Conservation (phyloP, 2,329 filamentous ascomycete genomes). For the Calonectria multiphialidica region DNA sequence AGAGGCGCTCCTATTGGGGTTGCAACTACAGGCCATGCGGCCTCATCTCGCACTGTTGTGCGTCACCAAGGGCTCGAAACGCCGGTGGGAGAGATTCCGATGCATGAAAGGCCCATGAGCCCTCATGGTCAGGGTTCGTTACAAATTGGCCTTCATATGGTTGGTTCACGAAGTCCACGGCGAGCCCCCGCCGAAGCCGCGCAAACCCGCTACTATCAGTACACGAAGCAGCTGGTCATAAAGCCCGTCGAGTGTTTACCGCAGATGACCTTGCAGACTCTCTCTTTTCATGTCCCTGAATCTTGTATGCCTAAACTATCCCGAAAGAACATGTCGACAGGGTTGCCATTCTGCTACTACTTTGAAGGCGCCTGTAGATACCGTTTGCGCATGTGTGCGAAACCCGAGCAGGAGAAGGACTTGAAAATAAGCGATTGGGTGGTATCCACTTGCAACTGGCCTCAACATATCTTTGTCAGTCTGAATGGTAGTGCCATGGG, state of each 20-base stretch:
- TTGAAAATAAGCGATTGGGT: conserved; percentile 70
- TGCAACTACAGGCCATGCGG: not conserved
- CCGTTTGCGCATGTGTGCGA: conserved; percentile 75
- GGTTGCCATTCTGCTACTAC: conserved; percentile 54
- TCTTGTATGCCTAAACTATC: conserved; percentile 53
- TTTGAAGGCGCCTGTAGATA: conserved; percentile 69
- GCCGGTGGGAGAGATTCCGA: conserved; percentile 27
- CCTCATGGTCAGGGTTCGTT: conserved; percentile 57
- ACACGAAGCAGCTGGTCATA: conserved; percentile 63
- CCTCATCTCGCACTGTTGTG: not conserved
- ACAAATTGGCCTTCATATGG: conserved; percentile 59
- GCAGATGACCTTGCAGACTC: conserved; percentile 52
- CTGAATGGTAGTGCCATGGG: conserved; percentile 73
- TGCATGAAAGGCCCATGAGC: conserved; percentile 55
- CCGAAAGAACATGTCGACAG: conserved; percentile 38
- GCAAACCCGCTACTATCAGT: conserved; percentile 66
- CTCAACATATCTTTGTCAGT: conserved; percentile 74
- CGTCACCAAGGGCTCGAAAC: not conserved
- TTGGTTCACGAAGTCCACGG: conserved; percentile 61
- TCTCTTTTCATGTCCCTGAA: conserved; percentile 60
- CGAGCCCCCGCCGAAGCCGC: conserved; percentile 48
- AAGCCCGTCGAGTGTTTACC: conserved; percentile 56
- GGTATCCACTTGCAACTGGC: conserved; percentile 76
- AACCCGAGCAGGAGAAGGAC: conserved; percentile 26
- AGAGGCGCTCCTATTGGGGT: not conserved